Evolutionary conservation across 2,329 filamentous ascomycete species (phyloP).

Genomic region (Colletotrichum sansevieriae): DNA sequence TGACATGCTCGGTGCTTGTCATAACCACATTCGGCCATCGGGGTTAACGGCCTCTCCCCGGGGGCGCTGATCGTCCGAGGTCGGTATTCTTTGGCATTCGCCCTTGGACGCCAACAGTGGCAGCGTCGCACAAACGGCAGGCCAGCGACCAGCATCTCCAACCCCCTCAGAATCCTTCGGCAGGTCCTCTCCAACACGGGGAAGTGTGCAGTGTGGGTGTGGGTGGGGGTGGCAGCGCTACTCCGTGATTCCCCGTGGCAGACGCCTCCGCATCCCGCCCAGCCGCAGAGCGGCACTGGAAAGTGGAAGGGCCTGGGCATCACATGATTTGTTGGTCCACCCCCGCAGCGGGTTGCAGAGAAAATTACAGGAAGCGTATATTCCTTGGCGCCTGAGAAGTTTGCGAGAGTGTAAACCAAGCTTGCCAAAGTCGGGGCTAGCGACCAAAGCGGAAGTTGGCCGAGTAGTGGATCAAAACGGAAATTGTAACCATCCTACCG

Average conservation of each 20-base stretch:
- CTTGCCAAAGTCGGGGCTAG: neutral
- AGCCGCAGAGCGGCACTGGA: slow-evolving; percentile 1
- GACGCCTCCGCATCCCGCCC: slow-evolving; percentile 26
- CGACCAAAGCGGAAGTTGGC: too few species aligned
- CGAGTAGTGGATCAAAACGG: too few species aligned
- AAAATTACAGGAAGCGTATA: neutral
- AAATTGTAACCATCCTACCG: slow-evolving; percentile 4
- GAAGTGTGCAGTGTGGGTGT: neutral
- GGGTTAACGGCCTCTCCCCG: neutral
- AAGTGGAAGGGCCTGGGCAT: too few species aligned
- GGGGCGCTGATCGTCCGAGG: neutral
- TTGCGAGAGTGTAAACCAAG: neutral
- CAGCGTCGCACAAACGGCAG: neutral
- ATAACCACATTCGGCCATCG: slow-evolving; percentile 12
- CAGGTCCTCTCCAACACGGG: neutral
- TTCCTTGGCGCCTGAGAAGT: neutral
- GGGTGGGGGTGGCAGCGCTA: too few species aligned
- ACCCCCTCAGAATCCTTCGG: slow-evolving; percentile 28
- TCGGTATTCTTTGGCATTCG: slow-evolving; percentile 14
- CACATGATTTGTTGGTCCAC: too few species aligned
- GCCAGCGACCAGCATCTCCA: slow-evolving; percentile 8
- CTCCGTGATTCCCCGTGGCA: slow-evolving; percentile 6
- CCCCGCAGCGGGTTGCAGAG: too few species aligned
- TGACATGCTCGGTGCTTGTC: slow-evolving; percentile 14
- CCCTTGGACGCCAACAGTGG: neutral